Conservation (phyloP, 805 yeast genomes). For the Spathaspora girioi region DNA sequence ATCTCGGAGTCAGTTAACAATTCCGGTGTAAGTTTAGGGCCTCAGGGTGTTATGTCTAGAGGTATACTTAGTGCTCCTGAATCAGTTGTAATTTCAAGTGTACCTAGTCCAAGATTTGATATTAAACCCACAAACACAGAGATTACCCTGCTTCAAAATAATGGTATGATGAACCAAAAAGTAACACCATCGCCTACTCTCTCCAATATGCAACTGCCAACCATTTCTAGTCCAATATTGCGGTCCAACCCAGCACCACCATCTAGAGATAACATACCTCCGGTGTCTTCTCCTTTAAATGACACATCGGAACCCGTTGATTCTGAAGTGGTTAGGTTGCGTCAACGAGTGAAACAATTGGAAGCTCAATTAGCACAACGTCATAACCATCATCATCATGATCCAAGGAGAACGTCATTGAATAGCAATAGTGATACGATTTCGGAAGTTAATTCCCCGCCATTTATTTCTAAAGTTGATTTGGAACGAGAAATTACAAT, state of each 20-base stretch:
- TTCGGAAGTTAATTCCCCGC: slow-evolving; percentile 12
- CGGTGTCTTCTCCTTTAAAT: background rate
- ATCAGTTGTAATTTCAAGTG: slow-evolving; percentile 16
- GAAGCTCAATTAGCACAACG: slow-evolving; percentile 4
- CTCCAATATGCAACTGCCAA: background rate
- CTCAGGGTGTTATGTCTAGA: background rate
- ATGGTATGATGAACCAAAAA: background rate
- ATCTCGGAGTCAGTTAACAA: background rate
- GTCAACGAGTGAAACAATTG: slow-evolving; percentile 3
- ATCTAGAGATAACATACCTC: background rate
- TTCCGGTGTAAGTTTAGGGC: background rate
- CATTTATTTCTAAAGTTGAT: slow-evolving; percentile 29
- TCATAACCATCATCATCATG: background rate
- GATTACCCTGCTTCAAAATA: background rate
- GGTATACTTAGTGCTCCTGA: slow-evolving; percentile 1
- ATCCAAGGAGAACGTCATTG: background rate
- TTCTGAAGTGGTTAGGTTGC: slow-evolving; percentile 2
- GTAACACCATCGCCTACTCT: background rate
- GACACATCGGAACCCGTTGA: slow-evolving; percentile 1
- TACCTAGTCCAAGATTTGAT: slow-evolving; percentile 13
- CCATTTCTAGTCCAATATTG: background rate
- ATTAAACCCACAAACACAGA: background rate
- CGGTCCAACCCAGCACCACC: background rate
- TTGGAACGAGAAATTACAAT: slow-evolving; percentile 39
- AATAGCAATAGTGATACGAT: slow-evolving; percentile 1